phyloP scores from a whole-genome alignment of 2,329 filamentous ascomycete genomes.

The Aulographum hederae region DNA sequence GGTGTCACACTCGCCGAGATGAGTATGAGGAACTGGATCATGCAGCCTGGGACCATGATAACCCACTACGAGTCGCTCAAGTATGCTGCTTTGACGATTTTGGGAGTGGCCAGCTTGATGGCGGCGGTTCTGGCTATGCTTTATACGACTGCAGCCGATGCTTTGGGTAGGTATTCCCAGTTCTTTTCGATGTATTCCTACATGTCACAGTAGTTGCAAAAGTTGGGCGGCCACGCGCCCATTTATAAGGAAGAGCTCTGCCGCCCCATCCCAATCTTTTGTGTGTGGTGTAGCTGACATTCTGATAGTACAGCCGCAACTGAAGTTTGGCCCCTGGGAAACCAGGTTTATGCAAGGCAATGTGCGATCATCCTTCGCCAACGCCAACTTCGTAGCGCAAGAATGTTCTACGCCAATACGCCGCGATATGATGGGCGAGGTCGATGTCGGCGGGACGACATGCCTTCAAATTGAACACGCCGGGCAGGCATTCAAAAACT shows the following conservation, averaged over 20 bases:
- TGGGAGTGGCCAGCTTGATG: conserved; percentile 45
- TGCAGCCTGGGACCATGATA: conserved; percentile 48
- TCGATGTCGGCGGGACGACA: conserved; percentile 21
- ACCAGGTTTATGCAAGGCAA: conserved; percentile 31
- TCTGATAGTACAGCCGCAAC: conserved; percentile 51
- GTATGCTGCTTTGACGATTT: conserved; percentile 42
- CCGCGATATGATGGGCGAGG: conserved; percentile 20
- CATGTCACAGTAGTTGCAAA: neutral
- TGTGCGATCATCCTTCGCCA: conserved; percentile 45
- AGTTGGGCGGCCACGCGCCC: neutral
- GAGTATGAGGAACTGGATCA: conserved; percentile 55
- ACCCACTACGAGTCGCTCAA: conserved; percentile 48
- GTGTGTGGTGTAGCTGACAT: neutral
- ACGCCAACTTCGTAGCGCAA: conserved; percentile 34
- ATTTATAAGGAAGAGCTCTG: neutral
- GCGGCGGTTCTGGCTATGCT: conserved; percentile 49
- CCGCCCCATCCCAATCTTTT: too few relatives aligned
- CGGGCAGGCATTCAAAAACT: conserved; percentile 52
- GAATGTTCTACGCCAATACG: conserved; percentile 45
- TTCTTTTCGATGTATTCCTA: neutral
- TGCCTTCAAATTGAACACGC: conserved; percentile 55
- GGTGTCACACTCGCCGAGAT: conserved; percentile 62
- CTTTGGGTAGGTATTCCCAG: conserved; percentile 28
- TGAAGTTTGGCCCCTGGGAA: conserved; percentile 40
- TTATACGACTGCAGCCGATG: conserved; percentile 61